Percentiles rank a stretch among this genome's conserved stretches.
These are phyloP conservation scores for Lignosus rhinocerotis DNA, from an alignment of 1,284 basidiomycete species.

Conservation along the genomic window DNA sequence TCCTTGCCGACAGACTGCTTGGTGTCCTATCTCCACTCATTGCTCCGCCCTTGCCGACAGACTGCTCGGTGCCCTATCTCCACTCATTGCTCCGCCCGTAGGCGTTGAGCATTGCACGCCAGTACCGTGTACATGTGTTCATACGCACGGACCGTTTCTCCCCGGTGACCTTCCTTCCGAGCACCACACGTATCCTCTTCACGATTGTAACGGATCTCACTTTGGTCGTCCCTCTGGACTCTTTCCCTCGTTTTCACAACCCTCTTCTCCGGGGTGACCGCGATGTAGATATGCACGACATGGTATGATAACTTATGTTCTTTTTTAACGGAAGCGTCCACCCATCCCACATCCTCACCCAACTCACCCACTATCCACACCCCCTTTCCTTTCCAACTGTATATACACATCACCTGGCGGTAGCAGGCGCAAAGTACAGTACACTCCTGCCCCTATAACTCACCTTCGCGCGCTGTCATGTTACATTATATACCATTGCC, in stretches of 20 bases:
- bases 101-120: neutral
- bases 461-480: too few species aligned
- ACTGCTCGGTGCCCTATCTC: neutral
- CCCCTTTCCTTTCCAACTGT: too few species aligned
- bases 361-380: neutral
- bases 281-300: constrained; percentile 6
- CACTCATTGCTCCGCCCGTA: neutral
- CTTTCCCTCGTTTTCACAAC: neutral
- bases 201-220: constrained; percentile 16
- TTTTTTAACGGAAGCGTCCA: constrained; percentile 4
- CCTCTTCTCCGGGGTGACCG: neutral
- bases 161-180: neutral
- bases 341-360: neutral
- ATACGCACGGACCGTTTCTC: neutral
- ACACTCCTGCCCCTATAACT: neutral
- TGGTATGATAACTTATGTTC: constrained; percentile 19
- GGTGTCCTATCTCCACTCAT: neutral
- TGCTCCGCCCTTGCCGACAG: constrained; percentile 1
- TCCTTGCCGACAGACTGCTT: neutral
- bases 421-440: neutral
- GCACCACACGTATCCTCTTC: neutral
- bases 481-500: neutral
- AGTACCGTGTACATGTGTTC: constrained; percentile 2
- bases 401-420: neutral
- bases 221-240: neutral